phyloP scores from a whole-genome alignment of 208 protist genomes.

The Trypanosomatidae sp. region DNA sequence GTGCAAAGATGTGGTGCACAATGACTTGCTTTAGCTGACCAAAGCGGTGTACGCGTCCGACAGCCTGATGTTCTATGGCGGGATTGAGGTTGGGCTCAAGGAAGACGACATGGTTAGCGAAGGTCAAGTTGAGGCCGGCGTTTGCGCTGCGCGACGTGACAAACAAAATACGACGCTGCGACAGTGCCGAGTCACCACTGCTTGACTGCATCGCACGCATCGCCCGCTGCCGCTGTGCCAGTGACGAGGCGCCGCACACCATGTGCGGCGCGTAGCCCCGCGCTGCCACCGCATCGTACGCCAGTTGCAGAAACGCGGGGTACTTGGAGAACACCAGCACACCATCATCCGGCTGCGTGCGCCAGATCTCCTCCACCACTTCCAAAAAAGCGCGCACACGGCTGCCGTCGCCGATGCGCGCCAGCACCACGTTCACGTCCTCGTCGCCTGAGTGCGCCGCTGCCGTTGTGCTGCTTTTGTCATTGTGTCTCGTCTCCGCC shows the following conservation, averaged over 20 bases:
- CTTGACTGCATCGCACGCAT: slow-evolving; percentile 31
- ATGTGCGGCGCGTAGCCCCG: slow-evolving; percentile 34
- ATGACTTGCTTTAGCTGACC: slow-evolving; percentile 75
- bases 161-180: slow-evolving; percentile 42
- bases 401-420: slow-evolving; percentile 33
- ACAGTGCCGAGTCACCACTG: slow-evolving; percentile 3
- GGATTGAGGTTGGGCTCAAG: slow-evolving; percentile 74
- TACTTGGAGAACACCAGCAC: slow-evolving; percentile 59
- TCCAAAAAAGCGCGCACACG: slow-evolving; percentile 31
- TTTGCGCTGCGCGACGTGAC: slow-evolving; percentile 57
- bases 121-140: slow-evolving; percentile 70
- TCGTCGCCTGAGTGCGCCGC: slow-evolving; percentile 1
- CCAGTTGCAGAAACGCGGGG: slow-evolving; percentile 31
- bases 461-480: not conserved
- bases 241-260: slow-evolving; percentile 34
- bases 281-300: slow-evolving; percentile 20
- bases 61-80: slow-evolving; percentile 70
- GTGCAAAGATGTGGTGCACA: slow-evolving; percentile 48
- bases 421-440: slow-evolving; percentile 16
- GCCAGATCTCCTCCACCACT: slow-evolving; percentile 42
- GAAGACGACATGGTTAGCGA: slow-evolving; percentile 77
- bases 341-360: slow-evolving; percentile 22
- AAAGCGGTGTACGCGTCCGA: slow-evolving; percentile 89
- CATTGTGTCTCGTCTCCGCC: not conserved
- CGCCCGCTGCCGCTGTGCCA: slow-evolving; percentile 41